Conservation (phyloP, 2,329 filamentous ascomycete genomes). For the Neofusicoccum laricinum region DNA sequence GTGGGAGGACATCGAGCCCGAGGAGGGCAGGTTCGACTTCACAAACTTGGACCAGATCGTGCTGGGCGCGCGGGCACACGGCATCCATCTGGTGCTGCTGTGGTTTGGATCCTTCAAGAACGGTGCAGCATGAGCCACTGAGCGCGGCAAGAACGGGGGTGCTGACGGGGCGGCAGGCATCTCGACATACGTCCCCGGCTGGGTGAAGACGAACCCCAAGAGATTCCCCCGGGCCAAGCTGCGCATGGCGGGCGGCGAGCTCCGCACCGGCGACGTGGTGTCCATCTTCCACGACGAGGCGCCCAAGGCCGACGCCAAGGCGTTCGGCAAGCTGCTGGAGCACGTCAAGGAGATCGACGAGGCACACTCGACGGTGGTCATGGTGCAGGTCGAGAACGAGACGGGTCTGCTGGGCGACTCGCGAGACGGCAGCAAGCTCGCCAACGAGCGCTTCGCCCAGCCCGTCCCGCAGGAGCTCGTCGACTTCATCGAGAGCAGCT, state of each 20-base stretch:
- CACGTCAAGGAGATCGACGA: slow-evolving; percentile 46
- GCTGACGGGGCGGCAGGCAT: slow-evolving; percentile 21
- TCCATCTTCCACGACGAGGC: slow-evolving; percentile 38
- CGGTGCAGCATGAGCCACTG: slow-evolving; percentile 28
- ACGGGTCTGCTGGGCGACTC: slow-evolving; percentile 52
- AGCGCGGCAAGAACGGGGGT: not conserved
- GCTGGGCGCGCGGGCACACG: slow-evolving; percentile 35
- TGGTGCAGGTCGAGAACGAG: slow-evolving; percentile 60
- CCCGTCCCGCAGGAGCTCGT: slow-evolving; percentile 38
- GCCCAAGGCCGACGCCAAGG: slow-evolving; percentile 37
- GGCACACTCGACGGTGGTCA: slow-evolving; percentile 50
- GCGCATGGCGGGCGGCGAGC: slow-evolving; percentile 22
- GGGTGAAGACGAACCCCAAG: slow-evolving; percentile 36
- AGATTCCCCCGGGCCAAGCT: slow-evolving; percentile 33
- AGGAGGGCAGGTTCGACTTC: slow-evolving; percentile 45
- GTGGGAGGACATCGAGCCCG: slow-evolving; percentile 49
- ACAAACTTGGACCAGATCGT: slow-evolving; percentile 41
- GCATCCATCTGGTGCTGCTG: slow-evolving; percentile 40
- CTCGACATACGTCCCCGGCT: slow-evolving; percentile 39
- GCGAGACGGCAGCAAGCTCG: slow-evolving; percentile 44
- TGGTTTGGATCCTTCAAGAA: slow-evolving; percentile 53
- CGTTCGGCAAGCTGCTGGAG: slow-evolving; percentile 38
- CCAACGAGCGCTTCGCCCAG: slow-evolving; percentile 41
- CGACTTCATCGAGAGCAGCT: slow-evolving; percentile 23
- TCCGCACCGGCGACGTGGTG: slow-evolving; percentile 32